Conservation (phyloP, 106 monocot genomes). For the Apostasia shenzhenica region DNA sequence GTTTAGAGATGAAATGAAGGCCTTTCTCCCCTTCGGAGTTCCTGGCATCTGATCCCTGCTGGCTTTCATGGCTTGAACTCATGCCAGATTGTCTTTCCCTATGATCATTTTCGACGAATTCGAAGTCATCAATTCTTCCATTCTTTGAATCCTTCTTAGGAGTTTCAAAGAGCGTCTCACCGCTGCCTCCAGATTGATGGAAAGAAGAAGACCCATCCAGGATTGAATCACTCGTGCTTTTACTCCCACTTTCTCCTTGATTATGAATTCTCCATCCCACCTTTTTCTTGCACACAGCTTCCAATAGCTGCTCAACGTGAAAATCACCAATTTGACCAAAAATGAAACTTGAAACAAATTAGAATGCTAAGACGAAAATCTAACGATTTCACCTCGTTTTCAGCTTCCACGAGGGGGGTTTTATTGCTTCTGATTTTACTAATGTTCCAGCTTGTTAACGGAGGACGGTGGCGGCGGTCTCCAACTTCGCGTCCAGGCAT, state of each 20-base stretch:
- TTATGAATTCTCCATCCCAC: constrained; percentile 14
- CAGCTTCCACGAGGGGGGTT: constrained; percentile 5
- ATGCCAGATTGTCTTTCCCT: constrained; percentile 17
- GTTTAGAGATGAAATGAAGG: constrained; percentile 25
- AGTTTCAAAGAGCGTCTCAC: constrained; percentile 41
- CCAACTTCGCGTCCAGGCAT: constrained; percentile 28
- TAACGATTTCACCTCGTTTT: constrained; percentile 27
- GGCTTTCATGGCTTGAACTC: constrained; percentile 17
- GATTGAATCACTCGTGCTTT: constrained; percentile 44
- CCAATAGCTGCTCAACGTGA: constrained; percentile 45
- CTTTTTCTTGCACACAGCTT: constrained; percentile 64
- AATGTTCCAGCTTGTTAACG: constrained; percentile 1
- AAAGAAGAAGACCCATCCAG: constrained; percentile 44
- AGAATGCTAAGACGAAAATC: background rate
- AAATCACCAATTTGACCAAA: constrained; percentile 8
- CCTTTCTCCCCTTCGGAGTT: constrained; percentile 35
- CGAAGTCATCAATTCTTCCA: constrained; percentile 19
- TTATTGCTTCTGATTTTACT: constrained; percentile 1
- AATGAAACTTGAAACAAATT: background rate
- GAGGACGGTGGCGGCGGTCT: constrained; percentile 1
- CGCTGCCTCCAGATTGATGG: constrained; percentile 21
- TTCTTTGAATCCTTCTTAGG: constrained; percentile 22
- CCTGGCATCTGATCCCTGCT: constrained; percentile 23
- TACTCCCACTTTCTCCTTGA: constrained; percentile 35
- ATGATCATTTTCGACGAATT: constrained; percentile 28